Conservation (phyloP, 2,329 filamentous ascomycete genomes). For the Botrytis hyacinthi region DNA sequence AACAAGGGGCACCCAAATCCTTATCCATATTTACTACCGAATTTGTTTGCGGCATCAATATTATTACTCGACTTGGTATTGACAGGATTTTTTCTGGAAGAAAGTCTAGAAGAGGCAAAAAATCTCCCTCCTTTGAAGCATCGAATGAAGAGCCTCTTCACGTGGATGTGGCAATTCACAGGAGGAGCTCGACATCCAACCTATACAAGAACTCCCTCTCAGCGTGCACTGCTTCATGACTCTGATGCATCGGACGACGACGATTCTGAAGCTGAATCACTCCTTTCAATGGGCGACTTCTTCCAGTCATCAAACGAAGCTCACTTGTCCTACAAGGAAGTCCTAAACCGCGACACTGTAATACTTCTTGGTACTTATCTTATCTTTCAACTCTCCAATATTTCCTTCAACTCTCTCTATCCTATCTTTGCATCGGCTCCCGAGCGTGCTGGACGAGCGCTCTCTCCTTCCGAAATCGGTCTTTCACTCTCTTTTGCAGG, state of each 20-base stretch:
- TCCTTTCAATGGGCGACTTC: conserved; percentile 38
- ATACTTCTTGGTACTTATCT: conserved; percentile 82
- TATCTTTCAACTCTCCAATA: conserved; percentile 90
- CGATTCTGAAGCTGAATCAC: conserved; percentile 38
- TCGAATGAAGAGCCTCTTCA: conserved; percentile 58
- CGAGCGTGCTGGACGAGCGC: conserved; percentile 71
- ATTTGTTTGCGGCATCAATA: conserved; percentile 72
- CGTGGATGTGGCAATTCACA: conserved; percentile 69
- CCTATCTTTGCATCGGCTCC: conserved; percentile 83
- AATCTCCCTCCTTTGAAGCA: conserved; percentile 58
- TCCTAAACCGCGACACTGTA: conserved; percentile 79
- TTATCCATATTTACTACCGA: conserved; percentile 84
- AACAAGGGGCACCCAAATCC: conserved; percentile 50
- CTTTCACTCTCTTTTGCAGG: conserved; percentile 82
- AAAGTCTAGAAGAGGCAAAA: conserved; percentile 71
- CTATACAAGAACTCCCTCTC: conserved; percentile 48
- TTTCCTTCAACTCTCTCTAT: conserved; percentile 92
- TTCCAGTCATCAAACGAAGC: conserved; percentile 43
- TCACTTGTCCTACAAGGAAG: conserved; percentile 52
- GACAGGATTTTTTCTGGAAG: conserved; percentile 78
- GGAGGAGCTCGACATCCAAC: conserved; percentile 55
- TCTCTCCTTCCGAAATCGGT: conserved; percentile 79
- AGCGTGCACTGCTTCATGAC: conserved; percentile 38
- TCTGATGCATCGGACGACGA: conserved; percentile 45
- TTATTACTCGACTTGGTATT: conserved; percentile 71